phyloP scores from a whole-genome alignment of 768 basidiomycete genomes.

The Postia placenta region DNA sequence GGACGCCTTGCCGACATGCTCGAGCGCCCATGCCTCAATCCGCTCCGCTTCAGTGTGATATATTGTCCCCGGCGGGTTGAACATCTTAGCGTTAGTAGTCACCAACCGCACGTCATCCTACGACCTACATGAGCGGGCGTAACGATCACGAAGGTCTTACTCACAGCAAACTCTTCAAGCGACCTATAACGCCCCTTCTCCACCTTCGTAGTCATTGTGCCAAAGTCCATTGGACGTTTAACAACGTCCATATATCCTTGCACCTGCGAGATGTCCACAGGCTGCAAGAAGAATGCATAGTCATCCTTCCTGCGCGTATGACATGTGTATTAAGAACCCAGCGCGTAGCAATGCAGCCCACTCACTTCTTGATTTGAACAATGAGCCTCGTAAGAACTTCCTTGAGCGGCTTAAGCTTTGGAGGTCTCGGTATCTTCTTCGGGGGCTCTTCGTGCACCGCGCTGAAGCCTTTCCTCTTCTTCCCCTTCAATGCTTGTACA shows the following conservation, averaged over 20 bases:
- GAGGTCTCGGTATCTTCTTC: constrained; percentile 43
- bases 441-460: constrained; percentile 19
- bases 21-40: constrained; percentile 63
- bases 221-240: constrained; percentile 88
- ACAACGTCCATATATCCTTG: constrained; percentile 64
- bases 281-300: constrained; percentile 75
- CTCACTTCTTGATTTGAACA: constrained; percentile 69
- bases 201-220: constrained; percentile 79
- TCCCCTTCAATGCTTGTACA: constrained; percentile 49
- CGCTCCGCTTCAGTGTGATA: constrained; percentile 71
- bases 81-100: constrained; percentile 65
- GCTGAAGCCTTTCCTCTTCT: constrained; percentile 35
- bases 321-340: constrained; percentile 2
- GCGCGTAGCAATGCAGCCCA: neutral
- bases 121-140: neutral
- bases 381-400: constrained; percentile 68
- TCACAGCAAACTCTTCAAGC: constrained; percentile 72
- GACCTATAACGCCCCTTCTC: constrained; percentile 70
- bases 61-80: constrained; percentile 70
- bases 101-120: constrained; percentile 71
- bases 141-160: constrained; percentile 17
- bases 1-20: constrained; percentile 67
- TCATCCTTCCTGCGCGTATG: constrained; percentile 63
- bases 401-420: constrained; percentile 75
- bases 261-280: constrained; percentile 56